phyloP scores from a whole-genome alignment of 1,139 yeast genomes.

The Candida tropicalis region DNA sequence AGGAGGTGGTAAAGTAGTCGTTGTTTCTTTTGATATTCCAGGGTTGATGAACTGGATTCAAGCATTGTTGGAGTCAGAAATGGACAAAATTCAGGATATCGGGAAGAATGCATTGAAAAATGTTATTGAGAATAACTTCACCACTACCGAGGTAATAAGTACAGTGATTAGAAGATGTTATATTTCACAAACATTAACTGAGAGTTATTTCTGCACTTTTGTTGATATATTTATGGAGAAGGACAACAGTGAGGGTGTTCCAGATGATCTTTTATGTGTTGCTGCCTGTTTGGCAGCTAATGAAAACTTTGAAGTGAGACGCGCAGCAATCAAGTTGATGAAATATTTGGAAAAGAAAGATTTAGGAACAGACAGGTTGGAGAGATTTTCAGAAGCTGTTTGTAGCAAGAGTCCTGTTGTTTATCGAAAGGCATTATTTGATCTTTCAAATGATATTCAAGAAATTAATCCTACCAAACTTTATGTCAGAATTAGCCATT shows the following conservation, averaged over 20 bases:
- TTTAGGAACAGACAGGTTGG: conserved; percentile 46
- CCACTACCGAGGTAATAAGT: conserved; percentile 56
- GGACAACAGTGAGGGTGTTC: conserved; percentile 36
- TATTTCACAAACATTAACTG: conserved; percentile 57
- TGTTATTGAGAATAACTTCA: conserved; percentile 61
- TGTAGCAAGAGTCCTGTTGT: conserved; percentile 70
- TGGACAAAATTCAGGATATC: conserved; percentile 59
- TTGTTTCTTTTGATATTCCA: conserved; percentile 68
- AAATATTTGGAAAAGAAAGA: conserved; percentile 56
- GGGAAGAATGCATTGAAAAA: conserved; percentile 78
- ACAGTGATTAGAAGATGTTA: conserved; percentile 75
- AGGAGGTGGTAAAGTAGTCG: conserved; percentile 37
- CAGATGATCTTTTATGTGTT: conserved; percentile 62
- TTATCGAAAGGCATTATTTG: conserved; percentile 75
- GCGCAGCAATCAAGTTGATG: conserved; percentile 61
- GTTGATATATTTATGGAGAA: conserved; percentile 58
- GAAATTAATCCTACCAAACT: conserved; percentile 59
- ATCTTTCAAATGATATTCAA: conserved; percentile 59
- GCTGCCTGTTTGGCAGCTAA: conserved; percentile 74
- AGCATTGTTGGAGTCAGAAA: conserved; percentile 60
- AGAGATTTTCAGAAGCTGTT: conserved; percentile 60
- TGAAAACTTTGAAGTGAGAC: conserved; percentile 59
- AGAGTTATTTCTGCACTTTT: conserved; percentile 70
- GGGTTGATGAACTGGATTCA: conserved; percentile 79
- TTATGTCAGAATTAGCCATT: conserved; percentile 65